Percentiles rank a stretch among this genome's conserved stretches.
Conservation (phyloP, 2,329 filamentous ascomycete species). For the Paramyrothecium sp. region DNA sequence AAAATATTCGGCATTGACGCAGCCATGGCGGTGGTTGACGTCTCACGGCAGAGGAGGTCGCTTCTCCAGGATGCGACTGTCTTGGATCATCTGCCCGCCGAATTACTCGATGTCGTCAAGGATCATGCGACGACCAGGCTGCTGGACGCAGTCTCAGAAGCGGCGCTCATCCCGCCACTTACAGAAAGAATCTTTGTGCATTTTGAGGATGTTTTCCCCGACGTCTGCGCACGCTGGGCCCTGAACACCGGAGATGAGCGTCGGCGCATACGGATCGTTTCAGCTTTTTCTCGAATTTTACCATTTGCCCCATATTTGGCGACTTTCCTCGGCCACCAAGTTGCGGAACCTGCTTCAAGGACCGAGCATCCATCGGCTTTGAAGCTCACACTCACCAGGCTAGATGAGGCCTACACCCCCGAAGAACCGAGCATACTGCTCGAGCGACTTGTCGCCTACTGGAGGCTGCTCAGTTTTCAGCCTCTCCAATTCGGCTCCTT, state of each 20-base stretch:
- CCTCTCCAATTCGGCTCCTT: constrained; percentile 62
- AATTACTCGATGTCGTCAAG: constrained; percentile 67
- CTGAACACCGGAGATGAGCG: constrained; percentile 39
- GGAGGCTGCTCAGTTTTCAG: constrained; percentile 79
- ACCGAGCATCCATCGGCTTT: constrained; percentile 16
- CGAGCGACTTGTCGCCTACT: constrained; percentile 49
- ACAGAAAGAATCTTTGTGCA: constrained; percentile 73
- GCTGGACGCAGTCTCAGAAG: constrained; percentile 68
- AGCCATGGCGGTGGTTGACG: constrained; percentile 55
- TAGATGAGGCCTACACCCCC: constrained; percentile 24
- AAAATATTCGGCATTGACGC: constrained; percentile 26
- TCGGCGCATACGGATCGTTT: constrained; percentile 49
- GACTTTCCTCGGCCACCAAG: constrained; percentile 58
- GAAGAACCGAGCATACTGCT: constrained; percentile 19
- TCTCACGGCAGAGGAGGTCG: constrained; percentile 53
- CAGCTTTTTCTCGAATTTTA: constrained; percentile 75
- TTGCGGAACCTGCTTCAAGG: constrained; percentile 11
- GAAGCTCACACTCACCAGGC: constrained; percentile 24
- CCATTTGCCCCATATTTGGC: constrained; percentile 80
- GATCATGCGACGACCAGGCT: constrained; percentile 63
- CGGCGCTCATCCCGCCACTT: constrained; percentile 66
- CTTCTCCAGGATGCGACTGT: constrained; percentile 53
- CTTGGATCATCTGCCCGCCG: constrained; percentile 63
- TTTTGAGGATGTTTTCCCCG: constrained; percentile 74
- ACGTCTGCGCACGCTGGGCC: constrained; percentile 81